Base-by-base conservation (phyloP, 768 basidiomycete species). In the Lyophyllum semitale region DNA sequence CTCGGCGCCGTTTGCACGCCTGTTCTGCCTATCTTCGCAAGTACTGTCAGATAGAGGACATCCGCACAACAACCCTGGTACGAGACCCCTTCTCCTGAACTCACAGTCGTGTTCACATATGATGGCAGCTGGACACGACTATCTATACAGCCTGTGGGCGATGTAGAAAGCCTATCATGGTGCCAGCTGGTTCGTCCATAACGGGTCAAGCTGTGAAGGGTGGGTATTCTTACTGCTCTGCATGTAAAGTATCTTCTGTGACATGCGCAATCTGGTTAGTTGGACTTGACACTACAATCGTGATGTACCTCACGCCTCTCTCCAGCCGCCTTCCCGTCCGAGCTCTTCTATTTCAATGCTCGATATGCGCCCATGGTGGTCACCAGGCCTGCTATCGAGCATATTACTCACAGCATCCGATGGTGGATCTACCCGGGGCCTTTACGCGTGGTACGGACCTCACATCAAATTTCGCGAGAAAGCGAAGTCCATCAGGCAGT, bases 21-120 rank as follows among this genome's bases (percentile, higher is more conserved):
- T 81, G 81, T 48, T 88, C 89, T 2, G 88, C 92, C 0, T 89
- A 92, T 67, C 63, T 94, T 40, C 83, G 92, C 37, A 93, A 91
- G 64, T 79, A 82, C 63, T 78, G 80, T 8, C 63, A 69, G 4
- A 63, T 77, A 1, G 79, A 84, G 5, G 79, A 80, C 9, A 72
- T 92, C 15, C 75, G 76, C 30, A 76, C 73, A 33, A 61, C 69
- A 5, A 87, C 88, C 0, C 69, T 80, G 63, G 89, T 89, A 57
- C 13, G 67, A 37, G 76, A 54, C 18, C 26, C 1, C 18, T 35
- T 41, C n/a, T 32, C 54, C 4, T 18, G 5, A 4, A 11, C 20
- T 38, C n/a, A 35, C 54, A 25, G 26, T 23, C 29, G 18, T 25
- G 8, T 42, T 33, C 15, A 41, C 25, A 55, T 26, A 33, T 23